Base-by-base conservation (phyloP, 2,329 filamentous ascomycete species). In the Rachicladosporium sp. region DNA sequence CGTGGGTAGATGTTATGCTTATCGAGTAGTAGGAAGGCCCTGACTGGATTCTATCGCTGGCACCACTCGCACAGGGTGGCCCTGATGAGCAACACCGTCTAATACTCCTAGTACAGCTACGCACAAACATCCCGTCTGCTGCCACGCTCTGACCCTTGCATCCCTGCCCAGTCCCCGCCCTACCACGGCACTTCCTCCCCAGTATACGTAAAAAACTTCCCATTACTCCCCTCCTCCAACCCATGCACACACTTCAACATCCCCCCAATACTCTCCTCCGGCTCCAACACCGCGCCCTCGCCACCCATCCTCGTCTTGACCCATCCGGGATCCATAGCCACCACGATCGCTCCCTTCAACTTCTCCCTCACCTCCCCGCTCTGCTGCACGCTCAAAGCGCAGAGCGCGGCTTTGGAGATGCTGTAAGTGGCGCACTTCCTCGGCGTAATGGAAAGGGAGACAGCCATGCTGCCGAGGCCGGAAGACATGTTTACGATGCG, bases 331-430 rank as follows among this genome's bases (percentile, higher is more conserved):
- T 64, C 61, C 60, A 65, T 62, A 36, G 56, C 56, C 13, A 65
- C 52, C 7, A 63, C 60, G 10, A 53, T 54, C 6, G 47, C 54
- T 13, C 55, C 36, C 2, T 38, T 32, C 21, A 51, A 52, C 38
- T 56, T 60, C 11, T 55, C 51, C 48, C 55, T 54, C 41, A 66
- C 46, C 40, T 59, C 56, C 21, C 55, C 54, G 12, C 59, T 57
- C 48, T 67, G 64, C 40, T 63, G 63, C 41, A 65, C 46, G 15
- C 58, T 63, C 42, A 68, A 47, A 57, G 66, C 63, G 36, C 68
- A 66, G 53, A 65, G 39, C 10, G 61, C 64, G 4, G 63, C 59
- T 46, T 68, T 68, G 36, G 59, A 64, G 41, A 64, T 63, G 3
- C 52, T 55, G 38, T 67, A 68, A 4, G 61, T 59, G 31, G 57